Base-by-base conservation (phyloP, 495 filamentous ascomycete species). In the Neurospora intermedia region DNA sequence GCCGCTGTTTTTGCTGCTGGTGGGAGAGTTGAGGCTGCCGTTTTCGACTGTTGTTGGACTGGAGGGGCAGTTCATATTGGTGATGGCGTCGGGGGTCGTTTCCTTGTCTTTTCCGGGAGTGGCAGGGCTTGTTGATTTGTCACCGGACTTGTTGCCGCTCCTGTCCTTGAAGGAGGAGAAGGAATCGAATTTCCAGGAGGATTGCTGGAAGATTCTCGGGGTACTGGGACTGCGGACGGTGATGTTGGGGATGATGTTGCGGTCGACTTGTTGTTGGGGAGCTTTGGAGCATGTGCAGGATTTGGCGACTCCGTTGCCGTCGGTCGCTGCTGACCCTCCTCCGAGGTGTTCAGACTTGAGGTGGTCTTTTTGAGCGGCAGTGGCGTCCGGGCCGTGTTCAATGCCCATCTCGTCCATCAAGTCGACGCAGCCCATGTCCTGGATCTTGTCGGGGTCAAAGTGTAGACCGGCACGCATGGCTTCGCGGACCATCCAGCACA, bases 401-500 rank as follows among this genome's bases (percentile, higher is more conserved):
- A 62, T 15, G 42, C 45, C 54, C 54, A 62, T 62, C 6, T 72
- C 69, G 43, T 78, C 73, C 73, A 82, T 71, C 59, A 80, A 74
- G 72, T 88, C 82, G 10, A 81, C 46, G 69, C 87, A 87, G 46
- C 90, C 89, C 77, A 93, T 86, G 31, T 88, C 85, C 43, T 86
- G 85, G 76, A 95, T 85, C 74, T 93, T 93, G 69, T 88, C 84
- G 13, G 82, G 73, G 75, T 95, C 92, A 46, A 95, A 93, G 6
- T 85, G 80, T 13, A 95, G 86, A 1, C 93, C 93, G 4, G 93
- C 92, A 27, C 84, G 87, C 71, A 90, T 87, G 5, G 92, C 92
- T 81, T 95, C 93, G 70, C 90, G 86, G 3, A 95, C 88, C 91
- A 96, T 96, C 89, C 93, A 96, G 5, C 92, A 87, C 4, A 96